These are phyloP conservation scores for Fusarium succisae DNA, from an alignment of 2,329 filamentous ascomycete species.

Conservation along the genomic window DNA sequence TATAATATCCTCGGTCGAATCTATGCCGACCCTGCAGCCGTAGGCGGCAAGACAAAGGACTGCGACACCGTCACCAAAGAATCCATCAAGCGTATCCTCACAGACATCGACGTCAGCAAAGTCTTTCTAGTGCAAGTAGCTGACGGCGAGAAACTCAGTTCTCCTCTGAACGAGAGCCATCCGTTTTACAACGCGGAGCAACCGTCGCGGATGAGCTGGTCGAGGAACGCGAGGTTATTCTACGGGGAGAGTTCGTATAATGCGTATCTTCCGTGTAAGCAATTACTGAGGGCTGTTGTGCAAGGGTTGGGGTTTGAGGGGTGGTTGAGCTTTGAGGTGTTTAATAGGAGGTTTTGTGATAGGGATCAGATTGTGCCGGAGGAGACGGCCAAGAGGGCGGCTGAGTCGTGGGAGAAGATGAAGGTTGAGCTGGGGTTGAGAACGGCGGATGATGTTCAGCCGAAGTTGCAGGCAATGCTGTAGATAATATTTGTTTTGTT, in stretches of 20 bases:
- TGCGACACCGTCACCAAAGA: slow-evolving; percentile 64
- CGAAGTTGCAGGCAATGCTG: slow-evolving; percentile 48
- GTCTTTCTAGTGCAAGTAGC: slow-evolving; percentile 82
- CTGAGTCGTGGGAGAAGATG: slow-evolving; percentile 61
- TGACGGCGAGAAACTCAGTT: slow-evolving; percentile 71
- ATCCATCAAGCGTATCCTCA: slow-evolving; percentile 64
- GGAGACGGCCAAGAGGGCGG: slow-evolving; percentile 65
- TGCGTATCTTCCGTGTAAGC: slow-evolving; percentile 73
- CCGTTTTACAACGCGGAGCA: slow-evolving; percentile 48
- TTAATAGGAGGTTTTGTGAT: slow-evolving; percentile 53
- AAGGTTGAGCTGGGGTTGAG: slow-evolving; percentile 49
- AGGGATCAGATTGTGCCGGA: slow-evolving; percentile 58
- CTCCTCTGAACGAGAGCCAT: slow-evolving; percentile 65
- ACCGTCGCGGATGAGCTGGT: slow-evolving; percentile 77
- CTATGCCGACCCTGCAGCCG: slow-evolving; percentile 72
- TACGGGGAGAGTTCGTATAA: slow-evolving; percentile 66
- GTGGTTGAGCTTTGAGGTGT: slow-evolving; percentile 78
- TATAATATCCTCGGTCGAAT: slow-evolving; percentile 80
- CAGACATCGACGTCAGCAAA: slow-evolving; percentile 67
- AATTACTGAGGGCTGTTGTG: slow-evolving; percentile 69
- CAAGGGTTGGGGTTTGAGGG: slow-evolving; percentile 72
- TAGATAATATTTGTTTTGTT: slow-evolving; percentile 21
- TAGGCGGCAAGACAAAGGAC: slow-evolving; percentile 60
- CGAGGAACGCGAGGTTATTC: slow-evolving; percentile 72
- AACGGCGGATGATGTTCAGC: slow-evolving; percentile 36